phyloP scores from a whole-genome alignment of 2,329 filamentous ascomycete species.

The Coniochaeta pulveracea region DNA sequence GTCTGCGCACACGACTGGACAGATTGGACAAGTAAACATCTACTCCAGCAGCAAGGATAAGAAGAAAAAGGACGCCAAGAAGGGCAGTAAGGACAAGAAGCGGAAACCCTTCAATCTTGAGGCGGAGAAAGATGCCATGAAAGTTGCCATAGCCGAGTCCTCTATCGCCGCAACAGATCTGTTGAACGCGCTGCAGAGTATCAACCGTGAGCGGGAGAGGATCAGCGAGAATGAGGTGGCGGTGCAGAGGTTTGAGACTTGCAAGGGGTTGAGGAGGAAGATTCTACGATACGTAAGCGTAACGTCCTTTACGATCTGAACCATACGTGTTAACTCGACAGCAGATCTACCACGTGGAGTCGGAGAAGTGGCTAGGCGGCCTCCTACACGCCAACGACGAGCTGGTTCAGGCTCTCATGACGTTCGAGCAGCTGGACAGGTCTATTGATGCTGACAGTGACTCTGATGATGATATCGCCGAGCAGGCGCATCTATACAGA shows the following conservation, averaged over 20 bases:
- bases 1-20: constrained; percentile 11
- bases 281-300: constrained; percentile 66
- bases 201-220: constrained; percentile 80
- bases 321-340: too few species aligned
- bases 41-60: constrained; percentile 30
- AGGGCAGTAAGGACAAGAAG: constrained; percentile 46
- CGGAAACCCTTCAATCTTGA: constrained; percentile 68
- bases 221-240: constrained; percentile 77
- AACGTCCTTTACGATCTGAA: background rate
- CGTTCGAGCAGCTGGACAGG: constrained; percentile 85
- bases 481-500: constrained; percentile 54
- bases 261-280: constrained; percentile 74
- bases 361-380: constrained; percentile 83
- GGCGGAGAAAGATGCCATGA: constrained; percentile 76
- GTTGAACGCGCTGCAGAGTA: constrained; percentile 73
- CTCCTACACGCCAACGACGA: constrained; percentile 92
- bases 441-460: constrained; percentile 69
- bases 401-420: constrained; percentile 86
- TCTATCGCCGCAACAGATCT: constrained; percentile 88
- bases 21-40: constrained; percentile 23
- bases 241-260: constrained; percentile 68
- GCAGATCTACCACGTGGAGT: constrained; percentile 79
- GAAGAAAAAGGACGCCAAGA: constrained; percentile 30
- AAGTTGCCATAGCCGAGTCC: constrained; percentile 78
- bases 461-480: constrained; percentile 56